phyloP scores from a whole-genome alignment of 1,284 basidiomycete species.

The Omphalotus olearius region DNA sequence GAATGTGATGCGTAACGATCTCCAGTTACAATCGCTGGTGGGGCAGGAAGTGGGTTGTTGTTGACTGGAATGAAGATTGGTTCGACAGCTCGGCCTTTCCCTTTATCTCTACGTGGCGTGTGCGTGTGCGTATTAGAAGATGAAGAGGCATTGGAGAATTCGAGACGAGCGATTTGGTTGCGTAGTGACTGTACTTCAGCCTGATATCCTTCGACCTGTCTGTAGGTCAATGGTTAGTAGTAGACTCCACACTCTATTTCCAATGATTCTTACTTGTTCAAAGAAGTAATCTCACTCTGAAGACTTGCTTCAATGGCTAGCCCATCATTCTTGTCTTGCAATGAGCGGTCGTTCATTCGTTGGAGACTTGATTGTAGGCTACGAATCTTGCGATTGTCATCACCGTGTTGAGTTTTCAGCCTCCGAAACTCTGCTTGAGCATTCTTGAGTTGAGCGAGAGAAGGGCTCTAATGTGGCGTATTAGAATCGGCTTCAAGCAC shows the following conservation, averaged over 20 bases:
- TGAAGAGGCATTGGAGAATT: background rate
- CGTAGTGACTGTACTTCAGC: slow-evolving; percentile 6
- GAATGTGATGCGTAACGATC: slow-evolving; percentile 3
- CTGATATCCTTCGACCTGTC: slow-evolving; percentile 5
- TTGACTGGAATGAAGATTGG: background rate
- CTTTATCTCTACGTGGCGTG: slow-evolving; percentile 9
- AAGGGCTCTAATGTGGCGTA: background rate
- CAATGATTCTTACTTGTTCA: slow-evolving; percentile 1
- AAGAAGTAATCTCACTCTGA: background rate
- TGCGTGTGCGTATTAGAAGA: background rate
- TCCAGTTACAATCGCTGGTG: slow-evolving; percentile 1
- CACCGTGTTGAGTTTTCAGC: background rate
- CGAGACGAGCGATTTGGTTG: slow-evolving; percentile 5
- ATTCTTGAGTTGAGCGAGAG: slow-evolving; percentile 4
- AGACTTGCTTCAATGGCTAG: slow-evolving; percentile 2
- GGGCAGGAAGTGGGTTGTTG: slow-evolving; percentile 8
- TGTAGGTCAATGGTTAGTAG: background rate
- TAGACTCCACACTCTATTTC: background rate
- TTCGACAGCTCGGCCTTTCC: slow-evolving; percentile 4
- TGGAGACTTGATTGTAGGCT: background rate
- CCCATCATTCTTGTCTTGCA: background rate
- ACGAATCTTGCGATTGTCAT: slow-evolving; percentile 8
- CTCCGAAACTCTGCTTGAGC: slow-evolving; percentile 2
- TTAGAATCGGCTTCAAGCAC: background rate
- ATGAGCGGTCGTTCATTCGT: background rate